These are phyloP conservation scores for Trichoderma gamsii DNA, from an alignment of 495 filamentous ascomycete genomes.

Conservation along the genomic window DNA sequence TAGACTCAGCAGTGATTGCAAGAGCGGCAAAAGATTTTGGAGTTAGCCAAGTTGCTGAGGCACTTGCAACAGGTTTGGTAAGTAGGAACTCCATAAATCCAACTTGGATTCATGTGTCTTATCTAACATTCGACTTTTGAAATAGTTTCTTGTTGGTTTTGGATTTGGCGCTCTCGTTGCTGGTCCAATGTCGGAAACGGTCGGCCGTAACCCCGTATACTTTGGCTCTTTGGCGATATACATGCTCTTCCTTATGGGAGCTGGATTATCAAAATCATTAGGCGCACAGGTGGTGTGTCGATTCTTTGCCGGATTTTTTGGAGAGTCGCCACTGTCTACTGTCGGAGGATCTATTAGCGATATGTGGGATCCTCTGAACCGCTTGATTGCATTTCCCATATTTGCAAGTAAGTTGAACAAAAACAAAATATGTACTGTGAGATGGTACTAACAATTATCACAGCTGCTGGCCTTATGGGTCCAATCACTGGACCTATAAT, in stretches of 20 bases:
- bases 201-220: conserved; percentile 34
- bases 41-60: not conserved
- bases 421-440: too few species aligned
- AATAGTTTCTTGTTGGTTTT: conserved; percentile 21
- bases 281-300: conserved; percentile 30
- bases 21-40: not conserved
- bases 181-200: conserved; percentile 33
- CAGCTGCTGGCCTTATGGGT: conserved; percentile 17
- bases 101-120: not conserved
- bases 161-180: conserved; percentile 31
- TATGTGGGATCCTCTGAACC: conserved; percentile 28
- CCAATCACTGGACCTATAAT: conserved; percentile 28
- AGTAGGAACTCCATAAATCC: not conserved
- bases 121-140: not conserved
- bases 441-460: not conserved
- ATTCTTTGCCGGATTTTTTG: conserved; percentile 30
- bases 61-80: conserved; percentile 4
- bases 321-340: conserved; percentile 28
- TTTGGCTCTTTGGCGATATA: conserved; percentile 27
- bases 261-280: conserved; percentile 26
- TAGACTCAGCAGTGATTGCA: not conserved
- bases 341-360: conserved; percentile 30
- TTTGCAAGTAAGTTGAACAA: conserved; percentile 23
- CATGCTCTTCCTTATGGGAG: conserved; percentile 32
- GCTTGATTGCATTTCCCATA: conserved; percentile 30